A percentile compares a stretch with the other conserved stretches of the same genome.
Evolutionary conservation across 1,284 basidiomycete species (phyloP).

Genomic region (Irpex sp.): DNA sequence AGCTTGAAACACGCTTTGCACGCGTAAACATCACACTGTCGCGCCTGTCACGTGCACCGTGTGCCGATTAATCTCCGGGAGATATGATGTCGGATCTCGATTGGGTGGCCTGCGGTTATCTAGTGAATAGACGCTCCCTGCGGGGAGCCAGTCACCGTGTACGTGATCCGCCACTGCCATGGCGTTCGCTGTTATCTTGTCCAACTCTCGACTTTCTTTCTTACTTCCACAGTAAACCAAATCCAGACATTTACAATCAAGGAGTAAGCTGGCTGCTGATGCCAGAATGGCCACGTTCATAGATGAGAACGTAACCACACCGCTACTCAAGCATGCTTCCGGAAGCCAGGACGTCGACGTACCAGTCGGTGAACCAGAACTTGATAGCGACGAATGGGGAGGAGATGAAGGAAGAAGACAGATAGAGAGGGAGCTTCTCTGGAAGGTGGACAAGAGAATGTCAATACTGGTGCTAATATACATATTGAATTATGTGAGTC

Average conservation of each 20-base stretch:
- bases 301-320: constrained; percentile 1
- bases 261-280: not conserved
- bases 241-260: not conserved
- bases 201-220: not conserved
- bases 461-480: constrained; percentile 64
- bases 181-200: not conserved
- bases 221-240: not conserved
- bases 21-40: not conserved
- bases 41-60: constrained; percentile 20
- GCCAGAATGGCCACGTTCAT: not conserved
- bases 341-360: not conserved
- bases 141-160: not conserved
- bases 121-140: not conserved
- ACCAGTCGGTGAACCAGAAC: not conserved
- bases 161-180: not conserved
- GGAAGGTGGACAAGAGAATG: constrained; percentile 63
- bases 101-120: not conserved
- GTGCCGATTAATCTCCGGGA: not conserved
- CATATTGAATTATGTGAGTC: constrained; percentile 59
- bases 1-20: not conserved
- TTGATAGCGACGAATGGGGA: constrained; percentile 35
- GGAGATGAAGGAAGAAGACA: constrained; percentile 35
- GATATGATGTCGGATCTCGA: not conserved
- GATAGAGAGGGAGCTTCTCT: constrained; percentile 50
- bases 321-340: constrained; percentile 6